Evolutionary conservation across 495 filamentous ascomycete genomes (phyloP).

Genomic region (Penicillium maclennaniae): DNA sequence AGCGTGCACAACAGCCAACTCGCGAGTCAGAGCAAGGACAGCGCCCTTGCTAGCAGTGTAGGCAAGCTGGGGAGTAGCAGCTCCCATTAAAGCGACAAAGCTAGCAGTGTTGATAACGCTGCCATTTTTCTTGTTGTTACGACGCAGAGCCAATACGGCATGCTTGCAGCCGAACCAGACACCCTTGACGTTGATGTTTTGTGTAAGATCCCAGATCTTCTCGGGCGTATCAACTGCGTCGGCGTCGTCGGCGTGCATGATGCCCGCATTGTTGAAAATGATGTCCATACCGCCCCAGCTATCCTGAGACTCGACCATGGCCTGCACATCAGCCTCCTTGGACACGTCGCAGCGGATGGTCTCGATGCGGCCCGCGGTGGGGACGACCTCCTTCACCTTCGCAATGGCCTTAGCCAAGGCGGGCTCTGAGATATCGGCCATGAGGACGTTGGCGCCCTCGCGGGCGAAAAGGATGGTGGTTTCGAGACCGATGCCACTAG

Average conservation of each 20-base stretch:
- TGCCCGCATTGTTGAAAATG: slow-evolving; percentile 98
- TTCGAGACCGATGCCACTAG: slow-evolving; percentile 91
- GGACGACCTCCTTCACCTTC: slow-evolving; percentile 70
- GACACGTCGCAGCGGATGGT: slow-evolving; percentile 60
- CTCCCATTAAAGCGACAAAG: slow-evolving; percentile 87
- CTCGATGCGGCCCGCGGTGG: slow-evolving; percentile 54
- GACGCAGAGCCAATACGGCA: slow-evolving; percentile 77
- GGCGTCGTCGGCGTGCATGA: slow-evolving; percentile 89
- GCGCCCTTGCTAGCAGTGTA: slow-evolving; percentile 96
- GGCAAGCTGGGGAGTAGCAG: slow-evolving; percentile 90
- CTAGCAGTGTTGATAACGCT: slow-evolving; percentile 95
- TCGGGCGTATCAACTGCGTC: slow-evolving; percentile 84
- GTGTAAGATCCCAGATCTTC: slow-evolving; percentile 91
- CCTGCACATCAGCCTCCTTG: slow-evolving; percentile 70
- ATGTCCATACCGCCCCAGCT: slow-evolving; percentile 89
- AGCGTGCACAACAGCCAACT: slow-evolving; percentile 80
- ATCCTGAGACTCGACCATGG: slow-evolving; percentile 68
- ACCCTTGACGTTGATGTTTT: slow-evolving; percentile 95
- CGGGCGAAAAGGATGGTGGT: slow-evolving; percentile 87
- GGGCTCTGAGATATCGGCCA: slow-evolving; percentile 76
- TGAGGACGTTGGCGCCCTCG: slow-evolving; percentile 82
- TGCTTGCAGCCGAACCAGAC: slow-evolving; percentile 98
- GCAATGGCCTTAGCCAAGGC: slow-evolving; percentile 66
- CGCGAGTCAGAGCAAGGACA: slow-evolving; percentile 79
- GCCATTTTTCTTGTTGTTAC: slow-evolving; percentile 68